phyloP scores from a whole-genome alignment of 2,329 filamentous ascomycete species.

The Aureobasidium leucospermi region DNA sequence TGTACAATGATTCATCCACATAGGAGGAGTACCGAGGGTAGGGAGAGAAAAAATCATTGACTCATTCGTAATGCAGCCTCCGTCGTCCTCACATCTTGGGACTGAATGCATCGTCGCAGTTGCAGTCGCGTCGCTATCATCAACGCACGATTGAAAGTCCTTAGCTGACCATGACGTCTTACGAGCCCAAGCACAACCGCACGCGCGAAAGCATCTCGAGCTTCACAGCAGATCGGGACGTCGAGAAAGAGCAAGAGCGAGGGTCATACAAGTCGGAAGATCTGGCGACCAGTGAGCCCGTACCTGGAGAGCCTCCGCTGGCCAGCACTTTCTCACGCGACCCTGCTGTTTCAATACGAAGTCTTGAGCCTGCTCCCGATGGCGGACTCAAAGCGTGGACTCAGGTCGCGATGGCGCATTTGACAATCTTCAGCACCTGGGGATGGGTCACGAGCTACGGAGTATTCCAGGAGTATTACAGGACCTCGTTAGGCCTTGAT shows the following conservation, averaged over 20 bases:
- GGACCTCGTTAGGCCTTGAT: conserved; percentile 22
- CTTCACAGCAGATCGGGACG: background rate
- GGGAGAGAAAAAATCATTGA: background rate
- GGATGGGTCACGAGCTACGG: conserved; percentile 37
- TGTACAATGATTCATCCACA: conserved; percentile 3
- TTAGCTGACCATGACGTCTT: background rate
- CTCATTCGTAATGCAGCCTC: background rate
- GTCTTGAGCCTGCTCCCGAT: conserved; percentile 29
- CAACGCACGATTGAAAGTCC: background rate
- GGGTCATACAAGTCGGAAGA: background rate
- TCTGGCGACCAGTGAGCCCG: background rate
- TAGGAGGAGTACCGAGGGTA: conserved; percentile 9
- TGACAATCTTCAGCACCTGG: conserved; percentile 25
- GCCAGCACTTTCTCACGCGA: background rate
- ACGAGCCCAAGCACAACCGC: background rate
- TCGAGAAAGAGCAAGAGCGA: background rate
- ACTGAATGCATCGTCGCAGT: no score
- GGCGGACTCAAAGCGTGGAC: conserved; percentile 34
- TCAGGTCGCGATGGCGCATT: conserved; percentile 29
- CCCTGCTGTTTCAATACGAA: background rate
- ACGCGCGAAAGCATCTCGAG: background rate
- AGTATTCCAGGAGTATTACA: conserved; percentile 43
- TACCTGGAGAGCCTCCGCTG: background rate
- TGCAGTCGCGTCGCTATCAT: background rate
- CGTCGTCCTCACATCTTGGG: background rate